Percentiles rank a stretch among this genome's conserved stretches.
Evolutionary conservation across 2,329 filamentous ascomycete genomes (phyloP).

Genomic region (Pestalotiopsis fici): DNA sequence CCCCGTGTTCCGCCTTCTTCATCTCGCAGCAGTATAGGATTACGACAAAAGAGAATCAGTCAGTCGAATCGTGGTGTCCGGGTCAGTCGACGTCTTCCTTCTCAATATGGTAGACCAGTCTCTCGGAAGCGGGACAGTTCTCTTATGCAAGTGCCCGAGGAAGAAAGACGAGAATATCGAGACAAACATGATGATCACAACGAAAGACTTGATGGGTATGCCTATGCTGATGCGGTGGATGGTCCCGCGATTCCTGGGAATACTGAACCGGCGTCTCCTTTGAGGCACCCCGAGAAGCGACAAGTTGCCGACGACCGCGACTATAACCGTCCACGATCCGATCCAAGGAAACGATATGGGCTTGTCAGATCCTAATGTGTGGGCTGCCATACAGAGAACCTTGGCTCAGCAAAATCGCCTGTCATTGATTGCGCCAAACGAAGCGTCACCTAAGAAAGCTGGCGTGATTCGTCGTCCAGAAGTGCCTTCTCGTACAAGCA

Average conservation of each 20-base stretch:
- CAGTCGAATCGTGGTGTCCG: slow-evolving; percentile 32
- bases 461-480: slow-evolving; percentile 8
- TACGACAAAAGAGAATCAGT: slow-evolving; percentile 36
- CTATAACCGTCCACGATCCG: not conserved
- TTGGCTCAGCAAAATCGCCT: slow-evolving; percentile 46
- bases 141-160: slow-evolving; percentile 24
- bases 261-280: not conserved
- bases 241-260: not conserved
- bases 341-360: slow-evolving; percentile 29
- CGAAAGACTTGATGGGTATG: not conserved
- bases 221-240: not conserved
- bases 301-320: not conserved
- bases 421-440: slow-evolving; percentile 30
- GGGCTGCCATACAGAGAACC: slow-evolving; percentile 45
- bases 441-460: slow-evolving; percentile 10
- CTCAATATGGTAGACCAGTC: slow-evolving; percentile 16
- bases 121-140: slow-evolving; percentile 14
- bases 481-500: slow-evolving; percentile 41
- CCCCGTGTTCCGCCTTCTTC: slow-evolving; percentile 30
- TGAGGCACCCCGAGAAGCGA: not conserved
- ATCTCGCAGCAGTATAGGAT: slow-evolving; percentile 30
- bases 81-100: slow-evolving; percentile 32
- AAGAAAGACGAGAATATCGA: slow-evolving; percentile 10
- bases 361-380: slow-evolving; percentile 37
- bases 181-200: not conserved